Conservation (phyloP, 768 basidiomycete species). For the Russula emetica region DNA sequence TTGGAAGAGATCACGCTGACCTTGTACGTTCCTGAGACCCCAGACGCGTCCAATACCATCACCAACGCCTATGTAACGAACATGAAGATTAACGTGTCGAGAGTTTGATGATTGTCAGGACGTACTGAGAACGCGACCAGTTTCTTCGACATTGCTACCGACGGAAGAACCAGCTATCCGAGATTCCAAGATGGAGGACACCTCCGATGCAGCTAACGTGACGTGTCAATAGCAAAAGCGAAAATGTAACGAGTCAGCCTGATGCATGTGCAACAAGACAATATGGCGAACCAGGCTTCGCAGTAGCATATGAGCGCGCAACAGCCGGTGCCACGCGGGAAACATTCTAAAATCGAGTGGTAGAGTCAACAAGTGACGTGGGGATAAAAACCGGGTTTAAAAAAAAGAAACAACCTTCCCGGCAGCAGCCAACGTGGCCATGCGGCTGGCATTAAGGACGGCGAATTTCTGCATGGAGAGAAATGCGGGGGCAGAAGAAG, state of each 20-base stretch:
- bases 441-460: constrained; percentile 78
- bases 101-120: constrained; percentile 27
- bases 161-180: constrained; percentile 91
- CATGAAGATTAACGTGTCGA: constrained; percentile 30
- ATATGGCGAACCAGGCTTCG: constrained; percentile 80
- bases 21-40: constrained; percentile 98
- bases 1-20: constrained; percentile 40
- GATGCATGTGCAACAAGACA: background rate
- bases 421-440: constrained; percentile 63
- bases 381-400: constrained; percentile 24
- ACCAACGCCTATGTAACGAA: constrained; percentile 72
- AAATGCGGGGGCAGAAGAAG: constrained; percentile 36
- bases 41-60: constrained; percentile 99
- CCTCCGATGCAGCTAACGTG: constrained; percentile 89
- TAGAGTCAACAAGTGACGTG: constrained; percentile 27
- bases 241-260: constrained; percentile 26
- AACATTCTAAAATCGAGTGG: constrained; percentile 35
- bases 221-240: constrained; percentile 33
- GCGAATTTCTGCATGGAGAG: constrained; percentile 77
- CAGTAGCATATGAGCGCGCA: constrained; percentile 91
- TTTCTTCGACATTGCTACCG: constrained; percentile 96
- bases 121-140: constrained; percentile 96
- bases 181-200: constrained; percentile 97
- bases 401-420: constrained; percentile 48
- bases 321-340: constrained; percentile 46